These are phyloP conservation scores for Helotiales sp. DNA, from an alignment of 2,329 filamentous ascomycete species.

Conservation along the genomic window DNA sequence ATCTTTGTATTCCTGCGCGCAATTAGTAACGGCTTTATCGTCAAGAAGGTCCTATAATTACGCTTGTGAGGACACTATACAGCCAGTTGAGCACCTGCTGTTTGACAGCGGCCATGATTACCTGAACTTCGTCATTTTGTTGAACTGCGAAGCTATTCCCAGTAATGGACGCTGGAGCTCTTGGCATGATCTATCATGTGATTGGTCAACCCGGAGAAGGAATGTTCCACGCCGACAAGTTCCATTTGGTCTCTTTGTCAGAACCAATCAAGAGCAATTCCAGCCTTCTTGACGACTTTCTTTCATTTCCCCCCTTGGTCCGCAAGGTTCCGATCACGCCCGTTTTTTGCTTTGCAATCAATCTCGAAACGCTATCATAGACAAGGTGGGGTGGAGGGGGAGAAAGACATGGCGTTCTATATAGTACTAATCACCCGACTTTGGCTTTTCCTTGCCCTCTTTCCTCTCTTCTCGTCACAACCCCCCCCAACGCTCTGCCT, in stretches of 20 bases:
- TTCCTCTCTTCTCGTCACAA: constrained; percentile 13
- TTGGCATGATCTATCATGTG: constrained; percentile 30
- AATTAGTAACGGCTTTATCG: constrained; percentile 22
- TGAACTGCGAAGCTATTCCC: constrained; percentile 33
- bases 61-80: constrained; percentile 84
- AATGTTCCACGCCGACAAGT: neutral
- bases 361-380: constrained; percentile 14
- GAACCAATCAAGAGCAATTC: neutral
- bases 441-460: neutral
- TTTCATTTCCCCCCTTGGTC: constrained; percentile 1
- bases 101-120: constrained; percentile 65
- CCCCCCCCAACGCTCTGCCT: neutral
- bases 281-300: constrained; percentile 9
- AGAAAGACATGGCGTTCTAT: no score
- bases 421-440: constrained; percentile 7
- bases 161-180: constrained; percentile 9
- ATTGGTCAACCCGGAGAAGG: neutral
- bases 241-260: neutral
- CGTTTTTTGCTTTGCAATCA: constrained; percentile 20
- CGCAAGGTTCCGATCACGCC: constrained; percentile 13
- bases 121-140: constrained; percentile 24
- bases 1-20: constrained; percentile 82
- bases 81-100: constrained; percentile 95
- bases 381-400: neutral
- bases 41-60: constrained; percentile 46